Conservation (phyloP, 257 asterid species). For the Primulina tabacum region DNA sequence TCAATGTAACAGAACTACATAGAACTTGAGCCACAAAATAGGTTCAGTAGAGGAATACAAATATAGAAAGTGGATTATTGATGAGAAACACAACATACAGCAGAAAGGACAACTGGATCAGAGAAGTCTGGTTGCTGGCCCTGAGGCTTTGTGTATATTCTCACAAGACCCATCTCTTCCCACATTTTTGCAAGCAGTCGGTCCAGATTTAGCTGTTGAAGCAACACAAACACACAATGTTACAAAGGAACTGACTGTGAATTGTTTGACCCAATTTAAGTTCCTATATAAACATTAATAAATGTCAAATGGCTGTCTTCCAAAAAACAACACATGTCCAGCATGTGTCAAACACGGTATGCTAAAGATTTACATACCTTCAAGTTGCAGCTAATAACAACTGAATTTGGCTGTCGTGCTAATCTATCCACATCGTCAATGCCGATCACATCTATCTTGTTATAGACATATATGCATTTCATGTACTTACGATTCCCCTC, state of each 20-base stretch:
- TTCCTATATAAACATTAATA: conserved; percentile 1
- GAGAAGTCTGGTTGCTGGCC: conserved; percentile 99
- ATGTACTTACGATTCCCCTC: conserved; percentile 98
- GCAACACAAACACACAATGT: conserved; percentile 23
- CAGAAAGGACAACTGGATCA: conserved; percentile 94
- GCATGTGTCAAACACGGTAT: not conserved
- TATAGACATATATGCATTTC: conserved; percentile 92
- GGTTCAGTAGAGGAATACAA: conserved; percentile 4
- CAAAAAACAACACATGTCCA: not conserved
- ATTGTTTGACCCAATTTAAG: conserved; percentile 8
- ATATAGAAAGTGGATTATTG: conserved; percentile 13
- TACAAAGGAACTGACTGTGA: not conserved
- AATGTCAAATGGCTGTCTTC: not conserved
- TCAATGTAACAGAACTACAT: not conserved
- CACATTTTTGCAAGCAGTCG: conserved; percentile 82
- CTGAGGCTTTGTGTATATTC: conserved; percentile 95
- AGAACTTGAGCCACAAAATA: not conserved
- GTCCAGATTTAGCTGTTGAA: conserved; percentile 77
- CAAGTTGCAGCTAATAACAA: conserved; percentile 91
- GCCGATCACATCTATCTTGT: conserved; percentile 96
- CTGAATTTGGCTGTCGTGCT: conserved; percentile 87
- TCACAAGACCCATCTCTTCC: conserved; percentile 91
- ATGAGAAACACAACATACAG: conserved; percentile 63
- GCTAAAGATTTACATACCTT: conserved; percentile 39
- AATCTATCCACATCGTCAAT: conserved; percentile 96